These are phyloP conservation scores for Coemansia sp. DNA, from an alignment of 371 early-diverging fungal species.

Conservation along the genomic window DNA sequence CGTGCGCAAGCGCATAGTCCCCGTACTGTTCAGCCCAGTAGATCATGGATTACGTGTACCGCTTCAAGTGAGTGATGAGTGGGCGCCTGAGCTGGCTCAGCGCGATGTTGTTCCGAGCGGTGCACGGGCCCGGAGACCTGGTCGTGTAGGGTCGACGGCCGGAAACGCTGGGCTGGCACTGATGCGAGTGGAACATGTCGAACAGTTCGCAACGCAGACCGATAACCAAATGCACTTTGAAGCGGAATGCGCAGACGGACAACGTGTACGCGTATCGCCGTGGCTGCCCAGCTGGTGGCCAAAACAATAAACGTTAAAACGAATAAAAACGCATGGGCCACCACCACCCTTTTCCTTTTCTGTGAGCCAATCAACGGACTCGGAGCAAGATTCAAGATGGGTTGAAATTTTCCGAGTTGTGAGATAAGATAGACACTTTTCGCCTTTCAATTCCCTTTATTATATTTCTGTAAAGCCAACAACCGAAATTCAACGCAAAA, in stretches of 20 bases:
- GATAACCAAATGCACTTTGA: constrained; percentile 8
- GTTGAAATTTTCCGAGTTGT: too few relatives aligned
- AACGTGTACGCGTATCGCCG: constrained; percentile 31
- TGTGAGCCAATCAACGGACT: too few relatives aligned
- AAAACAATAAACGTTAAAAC: not conserved
- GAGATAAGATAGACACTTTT: too few relatives aligned
- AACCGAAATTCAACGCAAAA: too few relatives aligned
- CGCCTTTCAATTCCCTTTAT: too few relatives aligned
- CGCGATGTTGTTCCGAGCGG: constrained; percentile 48
- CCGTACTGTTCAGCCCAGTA: constrained; percentile 59
- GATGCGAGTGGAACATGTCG: constrained; percentile 76
- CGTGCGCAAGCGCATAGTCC: constrained; percentile 88
- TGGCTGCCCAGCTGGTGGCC: constrained; percentile 52
- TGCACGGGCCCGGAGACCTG: constrained; percentile 55
- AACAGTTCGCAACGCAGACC: constrained; percentile 12
- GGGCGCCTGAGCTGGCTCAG: not conserved
- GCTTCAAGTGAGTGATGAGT: constrained; percentile 9
- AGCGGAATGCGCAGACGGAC: constrained; percentile 20
- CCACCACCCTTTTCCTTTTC: too few relatives aligned
- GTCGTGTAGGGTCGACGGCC: constrained; percentile 65
- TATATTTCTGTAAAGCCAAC: too few relatives aligned
- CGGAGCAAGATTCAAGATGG: too few relatives aligned
- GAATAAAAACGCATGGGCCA: not conserved
- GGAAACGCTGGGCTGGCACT: constrained; percentile 85
- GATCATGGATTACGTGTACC: constrained; percentile 1